Evolutionary conservation across 106 monocot genomes (phyloP), one percentile per base, ranked within the genome.

Genomic region (Posidonia australis): DNA sequence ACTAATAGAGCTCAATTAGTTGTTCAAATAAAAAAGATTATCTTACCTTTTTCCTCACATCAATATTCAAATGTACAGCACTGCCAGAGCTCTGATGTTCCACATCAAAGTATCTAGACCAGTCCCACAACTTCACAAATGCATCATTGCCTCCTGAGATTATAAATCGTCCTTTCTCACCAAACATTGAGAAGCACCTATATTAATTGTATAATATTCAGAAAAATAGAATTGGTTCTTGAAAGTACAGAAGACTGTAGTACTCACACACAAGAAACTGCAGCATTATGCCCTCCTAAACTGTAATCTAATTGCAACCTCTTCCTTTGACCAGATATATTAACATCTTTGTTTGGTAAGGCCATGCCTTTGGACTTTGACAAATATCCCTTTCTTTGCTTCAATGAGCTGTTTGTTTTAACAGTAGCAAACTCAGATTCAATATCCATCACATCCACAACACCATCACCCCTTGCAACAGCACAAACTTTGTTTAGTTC

Each of bases 141-240:
- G 81, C 67, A 73, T 86, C 86, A 72, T 86, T 81, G 64, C 83
- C 91, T 67, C 91, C 87, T 16, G 87, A 92, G 67, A 92, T 74
- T 13, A 92, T 62, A 61, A 79, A 84, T 62, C 67, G 79, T 17
- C 91, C 86, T 72, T 65, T 81, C 75, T 92, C 83, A 13, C 81
- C 91, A 68, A 92, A 92, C 49, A 65, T 36, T 51, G 87, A 84
- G 70, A 92, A 92, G 13, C 81, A 69, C 53, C 90, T 86, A 74
- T 51, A 70, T 18, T 9, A 67, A 32, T 17, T 1, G 0, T 1
- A 25, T 12, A 6, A 59, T 23, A 48, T 21, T 46, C 10, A 48
- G 47, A 46, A 64, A 46, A 24, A 25, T 24, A 16, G 10, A 25
- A 46, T 5, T 17, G 17, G 3, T 14, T 9, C 20, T 23, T 22